Base-by-base conservation (phyloP, 805 yeast genomes). In the Kodamaea fukazawae region DNA sequence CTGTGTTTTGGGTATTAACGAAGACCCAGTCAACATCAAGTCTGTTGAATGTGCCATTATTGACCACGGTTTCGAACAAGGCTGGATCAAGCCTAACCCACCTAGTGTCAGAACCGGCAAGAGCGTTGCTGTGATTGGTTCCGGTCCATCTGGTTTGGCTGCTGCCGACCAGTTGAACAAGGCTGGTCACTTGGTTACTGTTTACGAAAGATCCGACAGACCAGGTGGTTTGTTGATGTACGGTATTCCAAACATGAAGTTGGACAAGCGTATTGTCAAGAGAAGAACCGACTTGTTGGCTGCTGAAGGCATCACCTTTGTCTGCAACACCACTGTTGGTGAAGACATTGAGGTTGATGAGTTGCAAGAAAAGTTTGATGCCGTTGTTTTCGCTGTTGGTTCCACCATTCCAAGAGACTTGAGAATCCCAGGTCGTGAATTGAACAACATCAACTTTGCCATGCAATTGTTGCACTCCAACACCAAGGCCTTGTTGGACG, bases 221-320 rank as follows among this genome's bases (percentile, higher is more conserved):
- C 85, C 91, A 35, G 99, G 99, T 74, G 99, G 99, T 42, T 75
- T 91, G 60, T 67, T 91, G 70, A 93, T 93, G 98, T 91, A 91
- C 65, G 99, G 99, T 79, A 91, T 91, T 67, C 99, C 99, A 53
- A 91, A 91, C 75, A 91, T 91, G 99, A 91, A 91, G 72, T 76
- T 91, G 54, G 99, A 91, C 67, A 91, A 91, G 75, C 72, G 82
- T 16, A 78, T 93, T 59, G 96, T 91, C 44, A 86, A 88, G 71
- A 81, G 98, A 61, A 88, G 98, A 74, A 76, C 93, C 42, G 95
- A 91, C 59, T 73, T 93, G 61, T 70, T 91, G 75, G 85, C 75
- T 22, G 96, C 87, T 32, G 96, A 91, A 63, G 99, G 99, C 38
- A 73, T 91, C 53, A 76, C 76, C 17, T 88, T 91, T 57, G 73